Conservation (phyloP, 1,284 basidiomycete species). For the Puccinia coronata region DNA sequence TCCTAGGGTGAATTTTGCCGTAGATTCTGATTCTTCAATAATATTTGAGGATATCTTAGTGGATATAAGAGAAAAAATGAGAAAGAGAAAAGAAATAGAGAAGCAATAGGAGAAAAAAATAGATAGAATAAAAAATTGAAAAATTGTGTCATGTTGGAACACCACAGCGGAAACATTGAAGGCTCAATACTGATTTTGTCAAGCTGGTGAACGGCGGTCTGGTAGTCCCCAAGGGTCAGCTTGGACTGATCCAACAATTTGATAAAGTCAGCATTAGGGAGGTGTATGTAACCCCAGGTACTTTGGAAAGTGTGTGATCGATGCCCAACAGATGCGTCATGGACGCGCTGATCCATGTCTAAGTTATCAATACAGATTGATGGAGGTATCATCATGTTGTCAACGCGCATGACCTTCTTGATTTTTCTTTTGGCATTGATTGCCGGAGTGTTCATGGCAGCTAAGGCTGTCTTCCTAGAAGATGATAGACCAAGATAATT, state of each 20-base stretch:
- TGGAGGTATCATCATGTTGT: not conserved
- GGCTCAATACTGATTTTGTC: not conserved
- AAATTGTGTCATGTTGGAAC: no score
- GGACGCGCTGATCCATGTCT: not conserved
- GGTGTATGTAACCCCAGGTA: not conserved
- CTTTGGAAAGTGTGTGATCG: not conserved
- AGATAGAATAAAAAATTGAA: no score
- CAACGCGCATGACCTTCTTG: not conserved
- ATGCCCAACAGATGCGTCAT: no score
- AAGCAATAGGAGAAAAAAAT: no score
- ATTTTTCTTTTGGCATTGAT: not conserved
- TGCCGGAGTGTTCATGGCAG: not conserved
- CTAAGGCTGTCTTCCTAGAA: not conserved
- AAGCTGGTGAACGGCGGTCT: not conserved
- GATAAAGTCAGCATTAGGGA: not conserved
- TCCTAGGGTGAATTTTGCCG: no score
- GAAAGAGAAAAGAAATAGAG: no score
- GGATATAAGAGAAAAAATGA: no score
- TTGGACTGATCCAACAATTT: not conserved
- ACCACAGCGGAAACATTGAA: constrained; percentile 7
- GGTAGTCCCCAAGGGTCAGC: not conserved
- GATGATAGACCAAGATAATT: not conserved
- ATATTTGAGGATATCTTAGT: no score
- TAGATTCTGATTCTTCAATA: no score
- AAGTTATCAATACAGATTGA: constrained; percentile 8